Conservation (phyloP, 306 rosid species). For the Clitoria ternatea region DNA sequence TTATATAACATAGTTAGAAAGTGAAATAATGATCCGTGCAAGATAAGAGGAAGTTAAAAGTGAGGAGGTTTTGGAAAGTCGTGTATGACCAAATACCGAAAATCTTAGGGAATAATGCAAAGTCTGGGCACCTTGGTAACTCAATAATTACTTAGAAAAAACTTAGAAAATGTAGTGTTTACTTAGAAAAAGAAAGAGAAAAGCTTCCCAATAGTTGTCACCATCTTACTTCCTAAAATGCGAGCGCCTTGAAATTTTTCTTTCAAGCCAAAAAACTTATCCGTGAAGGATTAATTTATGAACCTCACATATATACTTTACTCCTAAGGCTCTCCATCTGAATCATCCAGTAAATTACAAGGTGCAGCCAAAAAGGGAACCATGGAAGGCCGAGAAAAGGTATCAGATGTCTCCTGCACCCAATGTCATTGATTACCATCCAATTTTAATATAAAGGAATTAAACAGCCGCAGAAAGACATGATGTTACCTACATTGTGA, state of each 20-base stretch:
- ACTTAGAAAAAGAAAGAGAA: background rate
- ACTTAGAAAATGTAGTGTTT: no score
- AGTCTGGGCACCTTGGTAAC: no score
- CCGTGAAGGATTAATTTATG: constrained; percentile 9
- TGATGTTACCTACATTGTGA: background rate
- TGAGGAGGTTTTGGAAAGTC: no score
- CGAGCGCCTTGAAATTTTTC: constrained; percentile 8
- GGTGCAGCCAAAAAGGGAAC: constrained; percentile 9
- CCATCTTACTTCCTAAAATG: constrained; percentile 2
- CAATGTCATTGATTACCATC: background rate
- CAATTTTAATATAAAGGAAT: background rate
- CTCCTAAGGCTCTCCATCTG: background rate
- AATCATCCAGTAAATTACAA: constrained; percentile 5
- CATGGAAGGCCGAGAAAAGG: constrained; percentile 8
- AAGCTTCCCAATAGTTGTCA: constrained; percentile 10
- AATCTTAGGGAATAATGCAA: no score
- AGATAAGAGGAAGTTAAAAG: no score
- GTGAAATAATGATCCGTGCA: no score
- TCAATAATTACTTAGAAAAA: no score
- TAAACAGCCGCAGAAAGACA: background rate
- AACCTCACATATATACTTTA: constrained; percentile 17
- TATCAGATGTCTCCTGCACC: background rate
- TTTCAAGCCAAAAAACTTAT: background rate
- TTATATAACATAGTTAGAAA: no score
- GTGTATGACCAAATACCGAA: no score